phyloP scores from a whole-genome alignment of 2,329 filamentous ascomycete species.

The Myriosclerotinia scirpicola region DNA sequence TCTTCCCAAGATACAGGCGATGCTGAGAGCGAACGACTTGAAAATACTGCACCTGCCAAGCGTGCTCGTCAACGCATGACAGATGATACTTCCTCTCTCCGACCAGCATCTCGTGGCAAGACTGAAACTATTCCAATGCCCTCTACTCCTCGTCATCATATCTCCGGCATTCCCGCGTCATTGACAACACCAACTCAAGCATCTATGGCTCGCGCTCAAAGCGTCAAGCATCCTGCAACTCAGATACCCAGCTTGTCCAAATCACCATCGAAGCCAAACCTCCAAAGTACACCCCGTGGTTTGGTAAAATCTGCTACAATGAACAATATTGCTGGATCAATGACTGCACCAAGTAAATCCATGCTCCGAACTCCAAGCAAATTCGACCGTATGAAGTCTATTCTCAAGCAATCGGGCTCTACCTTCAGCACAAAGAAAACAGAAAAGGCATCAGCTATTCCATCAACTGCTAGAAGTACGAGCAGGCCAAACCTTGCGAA shows the following conservation, averaged over 20 bases:
- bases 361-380: conserved; percentile 34
- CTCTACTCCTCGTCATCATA: conserved; percentile 47
- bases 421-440: conserved; percentile 33
- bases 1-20: conserved; percentile 19
- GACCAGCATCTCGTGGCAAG: conserved; percentile 56
- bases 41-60: conserved; percentile 57
- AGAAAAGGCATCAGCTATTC: conserved; percentile 30
- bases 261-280: conserved; percentile 53
- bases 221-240: conserved; percentile 53
- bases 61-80: conserved; percentile 65
- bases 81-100: conserved; percentile 68
- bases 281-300: conserved; percentile 48
- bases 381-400: conserved; percentile 56
- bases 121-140: conserved; percentile 41
- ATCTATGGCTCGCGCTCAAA: conserved; percentile 62
- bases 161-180: conserved; percentile 50
- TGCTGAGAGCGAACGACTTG: conserved; percentile 31
- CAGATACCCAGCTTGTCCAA: conserved; percentile 50
- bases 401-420: conserved; percentile 46
- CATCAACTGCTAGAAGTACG: conserved; percentile 41
- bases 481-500: conserved; percentile 56
- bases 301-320: conserved; percentile 54
- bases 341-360: conserved; percentile 36
- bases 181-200: conserved; percentile 79
- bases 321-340: conserved; percentile 45